Evolutionary conservation across 305 asterid species (phyloP), one percentile per base, ranked within the genome.

Genomic region (Rubia occidens): DNA sequence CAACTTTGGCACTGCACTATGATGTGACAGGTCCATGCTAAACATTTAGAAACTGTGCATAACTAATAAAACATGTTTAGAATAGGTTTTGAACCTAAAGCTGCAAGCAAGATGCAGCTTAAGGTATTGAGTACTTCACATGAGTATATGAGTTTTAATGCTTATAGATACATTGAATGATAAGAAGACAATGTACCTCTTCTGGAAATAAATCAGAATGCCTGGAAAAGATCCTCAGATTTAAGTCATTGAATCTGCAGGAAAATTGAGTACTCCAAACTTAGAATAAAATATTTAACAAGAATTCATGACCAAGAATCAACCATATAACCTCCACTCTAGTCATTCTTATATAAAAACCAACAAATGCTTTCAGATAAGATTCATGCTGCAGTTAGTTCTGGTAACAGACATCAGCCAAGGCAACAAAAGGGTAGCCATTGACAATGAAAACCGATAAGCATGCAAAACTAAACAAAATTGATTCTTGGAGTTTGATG

Each of bases 171-270:
- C 42, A 14, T 2, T 18, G 13, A 35, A 43, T 8, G 64, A 51
- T 49, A 26, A 63, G 24, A 10, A 44, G 74, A 76, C 64, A 60
- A 66, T 51, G 64, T 83, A 92, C 98, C 97, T 87, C 85, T 71
- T 87, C 88, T 42, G 98, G 97, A 76, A 93, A 93, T 80, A 93
- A 71, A 81, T 86, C 87, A 60, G 95, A 89, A 86, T 93, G 55
- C 84, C 80, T 86, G 74, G 94, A 87, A 80, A 93, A 93, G 68
- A 93, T 87, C 83, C 89, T 82, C 77, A 80, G 82, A 70, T 78
- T 80, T n/a, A 93, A 86, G 88, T 93, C 97, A 74, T 80, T 77
- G 81, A 87, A 93, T 73, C 98, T 93, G 94, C 84, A 82, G 45
- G 72, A 73, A 75, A 82, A 49, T 70, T 75, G 67, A 66, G 61